These are phyloP conservation scores for Cutaneotrichosporon cutaneum DNA, from an alignment of 1,284 basidiomycete genomes.

Conservation along the genomic window DNA sequence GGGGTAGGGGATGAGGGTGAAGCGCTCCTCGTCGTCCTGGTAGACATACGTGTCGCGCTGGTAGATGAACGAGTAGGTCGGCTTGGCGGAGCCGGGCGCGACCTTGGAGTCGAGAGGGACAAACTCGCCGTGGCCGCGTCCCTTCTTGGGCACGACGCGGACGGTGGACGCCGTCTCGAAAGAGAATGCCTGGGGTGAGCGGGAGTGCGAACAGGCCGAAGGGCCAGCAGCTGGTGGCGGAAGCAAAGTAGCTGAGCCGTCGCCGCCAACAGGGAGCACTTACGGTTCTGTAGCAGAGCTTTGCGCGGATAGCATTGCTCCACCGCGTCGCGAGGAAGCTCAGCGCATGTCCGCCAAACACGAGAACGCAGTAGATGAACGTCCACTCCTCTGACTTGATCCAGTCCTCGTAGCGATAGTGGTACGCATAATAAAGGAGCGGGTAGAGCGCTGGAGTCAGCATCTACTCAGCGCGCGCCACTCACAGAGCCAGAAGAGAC, in stretches of 20 bases:
- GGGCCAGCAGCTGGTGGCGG: not conserved
- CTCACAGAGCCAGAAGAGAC: slow-evolving; percentile 65
- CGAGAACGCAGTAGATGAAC: slow-evolving; percentile 82
- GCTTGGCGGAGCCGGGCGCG: slow-evolving; percentile 55
- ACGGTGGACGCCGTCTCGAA: slow-evolving; percentile 75
- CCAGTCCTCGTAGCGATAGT: slow-evolving; percentile 79
- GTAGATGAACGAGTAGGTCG: slow-evolving; percentile 85
- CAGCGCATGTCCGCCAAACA: slow-evolving; percentile 84
- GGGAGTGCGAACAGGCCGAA: not conserved
- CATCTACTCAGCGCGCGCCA: not conserved
- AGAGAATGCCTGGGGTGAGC: slow-evolving; percentile 59
- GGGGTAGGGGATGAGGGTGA: slow-evolving; percentile 85
- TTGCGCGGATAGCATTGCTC: slow-evolving; percentile 76
- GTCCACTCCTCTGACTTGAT: slow-evolving; percentile 93
- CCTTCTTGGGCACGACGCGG: slow-evolving; percentile 76
- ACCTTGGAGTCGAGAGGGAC: slow-evolving; percentile 70
- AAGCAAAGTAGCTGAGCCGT: not conserved
- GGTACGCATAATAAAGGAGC: slow-evolving; percentile 86
- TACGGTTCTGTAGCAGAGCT: slow-evolving; percentile 63
- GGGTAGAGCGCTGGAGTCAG: slow-evolving; percentile 68
- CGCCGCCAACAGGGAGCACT: slow-evolving; percentile 27
- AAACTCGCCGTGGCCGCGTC: slow-evolving; percentile 89
- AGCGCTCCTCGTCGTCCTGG: slow-evolving; percentile 59
- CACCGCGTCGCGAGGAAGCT: slow-evolving; percentile 90
- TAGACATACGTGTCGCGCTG: slow-evolving; percentile 93